Evolutionary conservation across 331 rosid genomes (phyloP).

Genomic region (Ulmus americana): DNA sequence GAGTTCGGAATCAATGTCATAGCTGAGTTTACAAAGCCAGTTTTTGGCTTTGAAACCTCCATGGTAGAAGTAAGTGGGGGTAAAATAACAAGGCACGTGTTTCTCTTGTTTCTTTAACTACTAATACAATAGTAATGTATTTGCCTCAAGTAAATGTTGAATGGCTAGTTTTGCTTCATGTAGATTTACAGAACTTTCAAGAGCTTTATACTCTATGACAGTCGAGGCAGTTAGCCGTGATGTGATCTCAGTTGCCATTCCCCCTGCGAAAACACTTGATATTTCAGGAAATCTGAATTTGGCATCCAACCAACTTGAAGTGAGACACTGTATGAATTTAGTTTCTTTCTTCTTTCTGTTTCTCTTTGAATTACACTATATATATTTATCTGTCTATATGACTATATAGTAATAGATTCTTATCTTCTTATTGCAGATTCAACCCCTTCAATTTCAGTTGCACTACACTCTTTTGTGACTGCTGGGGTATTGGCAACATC

Average conservation of each 20-base stretch:
- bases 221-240: constrained; percentile 38
- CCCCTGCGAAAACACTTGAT: constrained; percentile 53
- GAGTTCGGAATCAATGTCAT: constrained; percentile 35
- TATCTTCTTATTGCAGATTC: constrained; percentile 32
- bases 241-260: constrained; percentile 44
- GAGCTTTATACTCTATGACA: constrained; percentile 57
- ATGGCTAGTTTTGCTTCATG: constrained; percentile 12
- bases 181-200: constrained; percentile 55
- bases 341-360: constrained; percentile 14
- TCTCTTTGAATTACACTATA: not conserved
- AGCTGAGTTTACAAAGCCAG: constrained; percentile 67
- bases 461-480: constrained; percentile 48
- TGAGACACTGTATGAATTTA: constrained; percentile 46
- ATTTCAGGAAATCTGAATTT: constrained; percentile 62
- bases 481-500: constrained; percentile 59
- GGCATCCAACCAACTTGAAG: constrained; percentile 59
- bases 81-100: constrained; percentile 57
- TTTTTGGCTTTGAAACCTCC: constrained; percentile 55
- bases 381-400: no score
- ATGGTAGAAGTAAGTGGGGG: constrained; percentile 47
- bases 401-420: no score
- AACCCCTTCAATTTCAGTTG: constrained; percentile 41
- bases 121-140: constrained; percentile 1
- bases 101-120: constrained; percentile 15
- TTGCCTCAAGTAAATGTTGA: constrained; percentile 3